Conservation (phyloP, 345 rosid genomes). For the Lumnitzera racemosa region DNA sequence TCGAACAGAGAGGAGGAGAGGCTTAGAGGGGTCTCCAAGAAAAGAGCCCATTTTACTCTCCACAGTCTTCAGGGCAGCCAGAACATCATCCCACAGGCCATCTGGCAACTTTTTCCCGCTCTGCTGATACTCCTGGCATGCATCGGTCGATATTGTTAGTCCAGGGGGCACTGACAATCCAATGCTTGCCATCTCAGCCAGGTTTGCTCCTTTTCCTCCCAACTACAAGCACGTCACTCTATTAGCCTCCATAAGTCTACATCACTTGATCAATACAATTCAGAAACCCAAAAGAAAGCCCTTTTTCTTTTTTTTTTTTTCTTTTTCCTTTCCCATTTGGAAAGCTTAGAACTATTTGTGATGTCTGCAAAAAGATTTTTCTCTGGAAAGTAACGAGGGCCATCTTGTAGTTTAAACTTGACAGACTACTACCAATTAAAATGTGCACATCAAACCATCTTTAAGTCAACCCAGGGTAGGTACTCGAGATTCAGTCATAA, state of each 20-base stretch:
- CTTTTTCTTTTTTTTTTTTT: neutral
- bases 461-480: too few species aligned
- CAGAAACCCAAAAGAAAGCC: neutral
- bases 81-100: constrained; percentile 72
- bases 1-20: constrained; percentile 94
- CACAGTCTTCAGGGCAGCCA: constrained; percentile 46
- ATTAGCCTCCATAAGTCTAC: neutral
- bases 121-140: constrained; percentile 71
- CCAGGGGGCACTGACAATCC: constrained; percentile 96
- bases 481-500: neutral
- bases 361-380: too few species aligned
- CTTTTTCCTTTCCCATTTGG: neutral
- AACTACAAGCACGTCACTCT: constrained; percentile 31
- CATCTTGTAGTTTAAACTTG: too few species aligned
- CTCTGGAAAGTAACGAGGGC: too few species aligned
- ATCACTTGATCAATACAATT: neutral
- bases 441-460: too few species aligned
- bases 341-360: too few species aligned
- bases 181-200: constrained; percentile 97
- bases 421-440: too few species aligned
- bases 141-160: constrained; percentile 88
- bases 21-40: constrained; percentile 72
- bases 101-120: constrained; percentile 55
- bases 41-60: constrained; percentile 73
- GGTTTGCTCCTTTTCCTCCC: constrained; percentile 96